Evolutionary conservation across 2,329 filamentous ascomycete genomes (phyloP), one percentile per base, ranked within the genome.

Genomic region (Pseudonectria buxi): DNA sequence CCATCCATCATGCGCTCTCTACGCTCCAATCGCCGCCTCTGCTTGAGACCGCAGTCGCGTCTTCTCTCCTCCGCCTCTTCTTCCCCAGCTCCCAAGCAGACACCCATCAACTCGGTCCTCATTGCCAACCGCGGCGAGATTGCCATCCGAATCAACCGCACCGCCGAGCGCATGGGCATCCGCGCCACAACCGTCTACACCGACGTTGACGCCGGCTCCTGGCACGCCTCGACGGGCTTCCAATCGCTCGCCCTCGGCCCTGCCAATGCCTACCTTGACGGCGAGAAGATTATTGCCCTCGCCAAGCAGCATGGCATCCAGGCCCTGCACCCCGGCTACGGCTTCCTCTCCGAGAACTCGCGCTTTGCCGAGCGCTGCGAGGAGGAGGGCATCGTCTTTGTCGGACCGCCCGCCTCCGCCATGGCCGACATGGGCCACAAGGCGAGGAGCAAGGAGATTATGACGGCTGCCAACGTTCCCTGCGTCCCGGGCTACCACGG

Each of bases 61-160:
- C 52, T 55, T 40, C 46, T 58, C 38, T 62, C 64, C 37, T 54
- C 56, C 24, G 42, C 55, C 36, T 50, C 52, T 15, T 55, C 58
- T 33, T 47, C 55, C 10, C 36, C 57, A 14, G 37, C 57, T n/a
- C 54, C 62, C 33, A 56, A 54, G 35, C 43, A 52, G 10, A 71
- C 67, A 11, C 72, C 76, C 22, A 76, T 81, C 47, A 80, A 78
- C 36, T 94, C 88, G 7, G 84, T 96, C 28, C 74, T 98, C 15
- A 96, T 98, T 57, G 92, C 92, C 35, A 98, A 98, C 60, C 82
- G 92, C 50, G 92, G 92, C 51, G 92, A 98, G 64, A 98, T 98
- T 51, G 92, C 92, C 32, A 72, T 98, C 58, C 85, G 92, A 49
- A 92, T 98, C 48, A 84, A 89, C 47, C 78, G 81, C 47, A 98